Conservation (phyloP, 116 monocot species). For the Zostera marina region DNA sequence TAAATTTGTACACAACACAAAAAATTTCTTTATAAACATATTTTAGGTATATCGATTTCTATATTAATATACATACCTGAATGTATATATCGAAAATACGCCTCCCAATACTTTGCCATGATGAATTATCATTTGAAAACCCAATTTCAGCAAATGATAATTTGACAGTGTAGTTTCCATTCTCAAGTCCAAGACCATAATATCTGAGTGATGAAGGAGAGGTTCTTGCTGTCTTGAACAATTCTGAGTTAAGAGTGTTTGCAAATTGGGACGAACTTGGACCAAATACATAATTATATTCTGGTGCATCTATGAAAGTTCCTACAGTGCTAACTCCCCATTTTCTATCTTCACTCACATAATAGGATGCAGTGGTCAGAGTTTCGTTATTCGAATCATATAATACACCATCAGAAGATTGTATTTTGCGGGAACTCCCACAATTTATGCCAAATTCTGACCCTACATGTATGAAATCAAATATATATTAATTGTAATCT, state of each 20-base stretch:
- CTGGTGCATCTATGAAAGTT: slow-evolving; percentile 29
- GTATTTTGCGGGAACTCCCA: slow-evolving; percentile 31
- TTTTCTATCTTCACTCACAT: slow-evolving; percentile 30
- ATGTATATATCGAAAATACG: slow-evolving; percentile 57
- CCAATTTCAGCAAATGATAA: slow-evolving; percentile 44
- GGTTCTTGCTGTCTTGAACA: slow-evolving; percentile 49
- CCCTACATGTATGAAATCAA: slow-evolving; percentile 22
- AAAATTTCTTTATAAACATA: background rate
- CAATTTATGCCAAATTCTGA: slow-evolving; percentile 56
- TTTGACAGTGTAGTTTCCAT: slow-evolving; percentile 50
- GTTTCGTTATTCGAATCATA: slow-evolving; percentile 26
- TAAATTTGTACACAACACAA: background rate
- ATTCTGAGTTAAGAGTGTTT: slow-evolving; percentile 37
- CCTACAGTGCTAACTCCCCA: slow-evolving; percentile 78
- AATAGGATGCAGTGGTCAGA: slow-evolving; percentile 65
- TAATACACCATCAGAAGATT: slow-evolving; percentile 36
- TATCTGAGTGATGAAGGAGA: slow-evolving; percentile 73
- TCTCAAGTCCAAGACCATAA: slow-evolving; percentile 61
- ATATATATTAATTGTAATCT: too few relatives aligned
- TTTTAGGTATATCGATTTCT: background rate
- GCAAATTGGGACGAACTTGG: slow-evolving; percentile 23
- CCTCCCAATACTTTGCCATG: slow-evolving; percentile 34
- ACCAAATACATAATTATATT: too few relatives aligned
- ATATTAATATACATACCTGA: slow-evolving; percentile 25
- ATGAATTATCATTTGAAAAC: slow-evolving; percentile 12